A percentile compares a stretch with the other conserved stretches of the same genome.
phyloP scores from a whole-genome alignment of 305 asterid genomes.

The Rubia occidens region DNA sequence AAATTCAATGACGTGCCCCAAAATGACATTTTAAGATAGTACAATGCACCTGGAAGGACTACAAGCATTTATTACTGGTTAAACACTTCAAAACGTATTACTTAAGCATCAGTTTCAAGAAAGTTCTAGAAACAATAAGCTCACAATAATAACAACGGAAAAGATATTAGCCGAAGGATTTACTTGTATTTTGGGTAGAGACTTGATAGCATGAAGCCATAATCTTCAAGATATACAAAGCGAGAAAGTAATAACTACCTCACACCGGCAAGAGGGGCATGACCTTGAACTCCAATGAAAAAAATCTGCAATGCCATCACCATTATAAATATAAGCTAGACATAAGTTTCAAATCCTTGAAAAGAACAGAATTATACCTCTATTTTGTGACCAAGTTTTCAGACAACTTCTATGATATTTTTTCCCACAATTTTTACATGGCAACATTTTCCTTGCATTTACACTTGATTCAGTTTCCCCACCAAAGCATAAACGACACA shows the following conservation, averaged over 20 bases:
- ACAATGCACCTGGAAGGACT: conserved; percentile 1
- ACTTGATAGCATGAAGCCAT: neutral
- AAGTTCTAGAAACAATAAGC: neutral
- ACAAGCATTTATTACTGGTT: neutral
- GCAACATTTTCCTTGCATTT: conserved; percentile 75
- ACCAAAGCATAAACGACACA: conserved; percentile 83
- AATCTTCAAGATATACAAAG: neutral
- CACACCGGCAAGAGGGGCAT: conserved; percentile 98
- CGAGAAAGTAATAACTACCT: conserved; percentile 45
- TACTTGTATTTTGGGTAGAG: neutral
- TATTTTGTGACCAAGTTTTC: conserved; percentile 79
- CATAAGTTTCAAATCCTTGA: conserved; percentile 6
- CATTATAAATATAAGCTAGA: conserved; percentile 16
- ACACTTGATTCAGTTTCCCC: conserved; percentile 91
- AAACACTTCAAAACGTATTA: neutral
- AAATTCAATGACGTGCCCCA: neutral
- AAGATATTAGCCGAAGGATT: neutral
- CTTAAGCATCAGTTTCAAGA: neutral
- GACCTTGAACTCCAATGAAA: conserved; percentile 98
- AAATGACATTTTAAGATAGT: neutral
- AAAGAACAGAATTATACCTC: conserved; percentile 47
- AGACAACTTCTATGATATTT: conserved; percentile 85
- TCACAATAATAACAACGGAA: neutral
- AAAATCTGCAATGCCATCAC: conserved; percentile 51
- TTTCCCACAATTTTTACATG: conserved; percentile 83